Base-by-base conservation (phyloP, 2,329 filamentous ascomycete genomes). In the Volutella citrinella region DNA sequence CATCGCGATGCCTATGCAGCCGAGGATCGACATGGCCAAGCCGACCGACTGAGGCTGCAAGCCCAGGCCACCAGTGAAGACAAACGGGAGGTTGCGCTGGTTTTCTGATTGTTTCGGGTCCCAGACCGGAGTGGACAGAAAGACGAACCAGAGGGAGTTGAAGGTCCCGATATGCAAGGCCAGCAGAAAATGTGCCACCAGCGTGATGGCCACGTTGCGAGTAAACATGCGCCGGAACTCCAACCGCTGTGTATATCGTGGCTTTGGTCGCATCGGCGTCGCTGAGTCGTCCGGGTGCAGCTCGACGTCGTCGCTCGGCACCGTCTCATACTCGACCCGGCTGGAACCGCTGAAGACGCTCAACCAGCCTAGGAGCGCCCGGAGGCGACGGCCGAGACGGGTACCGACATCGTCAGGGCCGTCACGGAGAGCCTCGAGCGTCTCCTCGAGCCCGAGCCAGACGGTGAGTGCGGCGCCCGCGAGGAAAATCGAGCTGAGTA, bases 31-130 rank as follows among this genome's bases (percentile, higher is more conserved):
- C 66, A 90, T 88, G 5, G 84, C 84, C 26, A 86, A 64, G n/a
- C 87, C 87, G 19, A 93, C 83, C 4, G 77, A 74, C 2, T 75
- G 71, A 0, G 85, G 80, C 1, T 77, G 76, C 32, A 93, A 72
- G n/a, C 84, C 84, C 1, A 93, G 69, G 3, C 87, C 87, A 18
- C 87, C 85, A 1, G 80, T 79, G 53, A 89, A 89, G 42, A 72
- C 61, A 51, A 84, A 78, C 0, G 79, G 71, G 37, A 74, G 60
- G 42, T 59, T 46, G 2, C 42, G 41, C n/a, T 57, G 48, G 19
- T 56, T 53, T 2, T 55, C 43, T 1, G 61, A 60, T 1, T 57
- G 44, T 10, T 48, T 24, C 0, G 70, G 66, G 48, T 70, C 60
- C 42, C 69, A 78, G 5, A 82, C 79, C 0, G 83, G 81, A 0